phyloP scores from a whole-genome alignment of 495 filamentous ascomycete genomes.

The Peziza echinospora region DNA sequence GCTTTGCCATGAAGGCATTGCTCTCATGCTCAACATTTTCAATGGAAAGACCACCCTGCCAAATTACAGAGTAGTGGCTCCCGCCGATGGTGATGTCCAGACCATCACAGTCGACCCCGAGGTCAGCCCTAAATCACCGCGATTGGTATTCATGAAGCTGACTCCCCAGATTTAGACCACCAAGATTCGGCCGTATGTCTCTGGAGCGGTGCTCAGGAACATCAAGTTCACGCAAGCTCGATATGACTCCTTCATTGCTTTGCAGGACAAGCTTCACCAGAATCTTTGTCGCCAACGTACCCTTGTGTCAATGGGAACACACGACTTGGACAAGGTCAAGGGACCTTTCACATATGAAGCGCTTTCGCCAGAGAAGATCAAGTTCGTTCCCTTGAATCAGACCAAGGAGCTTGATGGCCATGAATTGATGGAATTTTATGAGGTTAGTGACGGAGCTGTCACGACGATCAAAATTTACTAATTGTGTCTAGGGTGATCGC shows the following conservation, averaged over 20 bases:
- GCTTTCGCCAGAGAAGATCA: constrained; percentile 72
- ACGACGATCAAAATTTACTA: background rate
- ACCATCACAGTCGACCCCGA: constrained; percentile 56
- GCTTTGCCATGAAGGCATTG: constrained; percentile 95
- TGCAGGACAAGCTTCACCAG: constrained; percentile 95
- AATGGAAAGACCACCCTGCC: constrained; percentile 47
- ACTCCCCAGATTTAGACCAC: constrained; percentile 31
- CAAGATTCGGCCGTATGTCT: constrained; percentile 63
- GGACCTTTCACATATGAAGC: constrained; percentile 96
- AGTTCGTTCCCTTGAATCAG: constrained; percentile 80
- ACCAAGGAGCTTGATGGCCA: constrained; percentile 64
- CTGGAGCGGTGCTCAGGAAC: constrained; percentile 67
- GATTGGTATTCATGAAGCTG: background rate
- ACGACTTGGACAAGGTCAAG: constrained; percentile 82
- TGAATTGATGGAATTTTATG: constrained; percentile 86
- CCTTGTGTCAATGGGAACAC: constrained; percentile 86
- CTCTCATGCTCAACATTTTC: constrained; percentile 91
- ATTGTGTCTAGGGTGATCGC: constrained; percentile 43
- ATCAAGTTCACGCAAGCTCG: constrained; percentile 75
- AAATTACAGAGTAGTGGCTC: constrained; percentile 51
- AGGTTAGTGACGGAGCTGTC: constrained; percentile 28
- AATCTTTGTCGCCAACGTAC: constrained; percentile 87
- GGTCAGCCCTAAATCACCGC: constrained; percentile 23
- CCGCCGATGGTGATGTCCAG: constrained; percentile 50
- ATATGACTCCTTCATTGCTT: constrained; percentile 91